Evolutionary conservation across 2,329 filamentous ascomycete species (phyloP).

Genomic region (Parastagonospora avenae): DNA sequence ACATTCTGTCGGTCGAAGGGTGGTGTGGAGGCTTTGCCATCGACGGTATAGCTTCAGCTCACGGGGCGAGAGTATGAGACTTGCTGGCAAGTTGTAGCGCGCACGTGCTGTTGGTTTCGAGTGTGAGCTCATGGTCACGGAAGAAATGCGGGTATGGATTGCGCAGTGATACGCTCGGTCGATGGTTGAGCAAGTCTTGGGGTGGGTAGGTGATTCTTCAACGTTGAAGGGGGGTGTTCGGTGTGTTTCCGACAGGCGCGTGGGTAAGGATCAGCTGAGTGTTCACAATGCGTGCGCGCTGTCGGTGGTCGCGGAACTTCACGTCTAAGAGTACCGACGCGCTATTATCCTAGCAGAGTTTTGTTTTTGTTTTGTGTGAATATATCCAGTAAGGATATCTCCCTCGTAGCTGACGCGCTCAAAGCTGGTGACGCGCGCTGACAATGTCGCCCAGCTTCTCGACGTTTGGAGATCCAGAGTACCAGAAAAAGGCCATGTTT

Average conservation of each 20-base stretch:
- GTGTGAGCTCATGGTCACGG: not conserved
- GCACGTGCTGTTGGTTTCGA: not conserved
- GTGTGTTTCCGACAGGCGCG: too few relatives aligned
- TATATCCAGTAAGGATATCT: not conserved
- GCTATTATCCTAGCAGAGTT: not conserved
- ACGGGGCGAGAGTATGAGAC: conserved; percentile 27
- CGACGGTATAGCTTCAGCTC: conserved; percentile 36
- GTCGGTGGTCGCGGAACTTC: too few relatives aligned
- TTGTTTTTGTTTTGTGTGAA: not conserved
- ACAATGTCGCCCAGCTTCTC: conserved; percentile 28
- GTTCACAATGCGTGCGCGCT: too few relatives aligned
- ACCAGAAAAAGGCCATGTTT: conserved; percentile 34
- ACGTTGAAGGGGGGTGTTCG: not conserved
- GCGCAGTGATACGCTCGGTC: not conserved
- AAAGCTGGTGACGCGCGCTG: conserved; percentile 27
- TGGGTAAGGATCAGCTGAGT: too few relatives aligned
- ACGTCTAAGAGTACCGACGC: not conserved
- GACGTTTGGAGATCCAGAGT: conserved; percentile 26
- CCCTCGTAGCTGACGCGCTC: conserved; percentile 10
- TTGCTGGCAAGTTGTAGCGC: conserved; percentile 24
- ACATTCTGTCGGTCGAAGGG: conserved; percentile 20
- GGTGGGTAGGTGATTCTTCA: not conserved
- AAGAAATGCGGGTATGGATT: not conserved
- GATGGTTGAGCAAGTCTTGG: not conserved
- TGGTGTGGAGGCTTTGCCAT: conserved; percentile 32